phyloP scores from a whole-genome alignment of 176 grass and related monocot genomes.

The Cenchrus americanus region DNA sequence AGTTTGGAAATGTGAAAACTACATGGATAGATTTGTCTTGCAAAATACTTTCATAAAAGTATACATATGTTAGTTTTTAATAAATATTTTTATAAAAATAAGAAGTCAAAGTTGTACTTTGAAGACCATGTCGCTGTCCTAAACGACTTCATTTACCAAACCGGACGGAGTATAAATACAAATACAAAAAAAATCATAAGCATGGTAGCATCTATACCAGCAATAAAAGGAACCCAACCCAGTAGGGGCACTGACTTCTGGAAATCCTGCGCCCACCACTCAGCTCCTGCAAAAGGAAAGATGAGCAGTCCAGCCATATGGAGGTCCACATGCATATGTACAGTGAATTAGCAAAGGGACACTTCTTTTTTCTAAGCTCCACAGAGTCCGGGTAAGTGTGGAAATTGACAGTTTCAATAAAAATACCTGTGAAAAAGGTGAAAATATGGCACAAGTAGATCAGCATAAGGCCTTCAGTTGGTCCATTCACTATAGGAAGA shows the following conservation, averaged over 20 bases:
- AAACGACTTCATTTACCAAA: too few relatives aligned
- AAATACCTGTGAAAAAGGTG: slow-evolving; percentile 85
- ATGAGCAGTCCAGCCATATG: slow-evolving; percentile 24
- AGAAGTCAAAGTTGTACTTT: too few relatives aligned
- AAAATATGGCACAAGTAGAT: slow-evolving; percentile 90
- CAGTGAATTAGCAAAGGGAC: slow-evolving; percentile 10
- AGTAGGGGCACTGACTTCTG: slow-evolving; percentile 79
- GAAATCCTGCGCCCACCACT: slow-evolving; percentile 98
- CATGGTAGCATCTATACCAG: slow-evolving; percentile 64
- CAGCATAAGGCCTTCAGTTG: slow-evolving; percentile 98
- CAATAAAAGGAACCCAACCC: slow-evolving; percentile 79
- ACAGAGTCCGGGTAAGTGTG: not conserved
- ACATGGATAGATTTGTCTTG: too few relatives aligned
- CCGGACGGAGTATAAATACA: not conserved
- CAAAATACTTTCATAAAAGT: too few relatives aligned
- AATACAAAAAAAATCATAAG: slow-evolving; percentile 31
- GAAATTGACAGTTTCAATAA: slow-evolving; percentile 26
- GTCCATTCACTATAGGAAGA: slow-evolving; percentile 92
- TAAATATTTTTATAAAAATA: too few relatives aligned
- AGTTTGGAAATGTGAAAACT: too few relatives aligned
- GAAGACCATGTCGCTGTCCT: too few relatives aligned
- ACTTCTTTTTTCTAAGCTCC: slow-evolving; percentile 4
- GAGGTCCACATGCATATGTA: slow-evolving; percentile 11
- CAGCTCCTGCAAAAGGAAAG: slow-evolving; percentile 71
- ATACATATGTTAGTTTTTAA: too few relatives aligned